phyloP scores from a whole-genome alignment of 2,329 filamentous ascomycete genomes.

The Hypoxylon sp. region DNA sequence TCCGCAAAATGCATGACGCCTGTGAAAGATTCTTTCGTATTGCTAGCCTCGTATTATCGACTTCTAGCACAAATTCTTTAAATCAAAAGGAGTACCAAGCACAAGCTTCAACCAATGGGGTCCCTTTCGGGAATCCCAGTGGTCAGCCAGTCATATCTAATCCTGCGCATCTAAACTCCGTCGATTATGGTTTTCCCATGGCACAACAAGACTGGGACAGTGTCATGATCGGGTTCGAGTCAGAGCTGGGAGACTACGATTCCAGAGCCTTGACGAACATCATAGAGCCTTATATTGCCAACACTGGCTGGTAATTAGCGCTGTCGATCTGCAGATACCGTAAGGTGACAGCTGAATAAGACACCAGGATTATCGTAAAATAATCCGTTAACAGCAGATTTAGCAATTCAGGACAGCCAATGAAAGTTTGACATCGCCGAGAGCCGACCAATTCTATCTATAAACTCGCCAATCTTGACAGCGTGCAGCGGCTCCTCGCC shows the following conservation, averaged over 20 bases:
- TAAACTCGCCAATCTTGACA: conserved; percentile 4
- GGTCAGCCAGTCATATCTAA: conserved; percentile 5
- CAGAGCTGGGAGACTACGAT: conserved; percentile 48
- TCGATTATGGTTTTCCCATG: conserved; percentile 49
- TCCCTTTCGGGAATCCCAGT: background rate
- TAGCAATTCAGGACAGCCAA: background rate
- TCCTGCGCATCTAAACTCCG: background rate
- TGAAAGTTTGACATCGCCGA: background rate
- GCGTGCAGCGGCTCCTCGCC: conserved; percentile 1
- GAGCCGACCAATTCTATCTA: conserved; percentile 3
- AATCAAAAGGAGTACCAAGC: conserved; percentile 18
- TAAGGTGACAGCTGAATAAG: background rate
- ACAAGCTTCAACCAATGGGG: conserved; percentile 8
- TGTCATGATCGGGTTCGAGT: conserved; percentile 49
- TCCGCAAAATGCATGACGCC: conserved; percentile 48
- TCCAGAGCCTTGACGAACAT: conserved; percentile 48
- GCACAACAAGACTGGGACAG: conserved; percentile 51
- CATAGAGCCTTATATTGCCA: conserved; percentile 50
- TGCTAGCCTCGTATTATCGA: conserved; percentile 46
- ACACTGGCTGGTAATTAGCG: conserved; percentile 43
- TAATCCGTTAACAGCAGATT: background rate
- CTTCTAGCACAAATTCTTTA: conserved; percentile 17
- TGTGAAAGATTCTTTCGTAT: conserved; percentile 48
- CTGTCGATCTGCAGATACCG: background rate
- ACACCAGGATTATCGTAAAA: conserved; percentile 1